phyloP scores from a whole-genome alignment of 2,329 filamentous ascomycete species.

The Aspergillus sp. region DNA sequence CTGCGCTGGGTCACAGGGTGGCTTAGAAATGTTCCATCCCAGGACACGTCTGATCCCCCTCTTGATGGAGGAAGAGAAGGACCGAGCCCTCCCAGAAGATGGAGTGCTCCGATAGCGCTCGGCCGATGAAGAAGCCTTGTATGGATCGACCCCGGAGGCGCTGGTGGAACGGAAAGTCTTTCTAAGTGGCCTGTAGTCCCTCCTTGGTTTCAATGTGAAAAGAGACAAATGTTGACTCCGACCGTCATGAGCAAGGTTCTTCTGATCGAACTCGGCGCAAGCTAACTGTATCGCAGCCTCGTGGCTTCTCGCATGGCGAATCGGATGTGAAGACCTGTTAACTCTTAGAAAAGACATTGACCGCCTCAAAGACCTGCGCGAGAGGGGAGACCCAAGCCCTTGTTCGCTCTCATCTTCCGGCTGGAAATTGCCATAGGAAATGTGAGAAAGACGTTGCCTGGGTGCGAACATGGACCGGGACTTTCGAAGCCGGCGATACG shows the following conservation, averaged over 20 bases:
- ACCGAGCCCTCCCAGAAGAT: constrained; percentile 31
- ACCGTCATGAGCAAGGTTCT: constrained; percentile 15
- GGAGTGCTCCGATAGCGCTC: constrained; percentile 2
- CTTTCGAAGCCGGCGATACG: constrained; percentile 47
- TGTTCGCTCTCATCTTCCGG: constrained; percentile 1
- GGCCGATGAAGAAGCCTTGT: constrained; percentile 8
- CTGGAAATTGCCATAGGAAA: constrained; percentile 14
- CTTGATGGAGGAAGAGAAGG: constrained; percentile 43
- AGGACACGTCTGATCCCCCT: constrained; percentile 42
- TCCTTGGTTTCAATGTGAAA: constrained; percentile 19
- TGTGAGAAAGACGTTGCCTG: constrained; percentile 29
- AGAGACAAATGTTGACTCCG: constrained; percentile 26
- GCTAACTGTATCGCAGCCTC: constrained; percentile 43
- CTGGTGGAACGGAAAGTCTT: constrained; percentile 35
- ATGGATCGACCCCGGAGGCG: constrained; percentile 17
- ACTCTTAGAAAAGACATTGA: constrained; percentile 44
- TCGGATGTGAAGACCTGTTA: constrained; percentile 15
- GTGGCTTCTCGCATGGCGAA: constrained; percentile 30
- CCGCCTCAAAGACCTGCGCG: constrained; percentile 32
- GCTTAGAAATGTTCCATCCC: constrained; percentile 26
- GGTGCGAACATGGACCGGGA: constrained; percentile 50
- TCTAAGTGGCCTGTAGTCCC: constrained; percentile 36
- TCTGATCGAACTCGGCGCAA: constrained; percentile 38
- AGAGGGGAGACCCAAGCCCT: constrained; percentile 10
- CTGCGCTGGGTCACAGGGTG: constrained; percentile 12